Evolutionary conservation across 192 early-diverging fungal genomes (phyloP), one percentile per base, ranked within the genome.

Genomic region (Neocallimastix lanati): DNA sequence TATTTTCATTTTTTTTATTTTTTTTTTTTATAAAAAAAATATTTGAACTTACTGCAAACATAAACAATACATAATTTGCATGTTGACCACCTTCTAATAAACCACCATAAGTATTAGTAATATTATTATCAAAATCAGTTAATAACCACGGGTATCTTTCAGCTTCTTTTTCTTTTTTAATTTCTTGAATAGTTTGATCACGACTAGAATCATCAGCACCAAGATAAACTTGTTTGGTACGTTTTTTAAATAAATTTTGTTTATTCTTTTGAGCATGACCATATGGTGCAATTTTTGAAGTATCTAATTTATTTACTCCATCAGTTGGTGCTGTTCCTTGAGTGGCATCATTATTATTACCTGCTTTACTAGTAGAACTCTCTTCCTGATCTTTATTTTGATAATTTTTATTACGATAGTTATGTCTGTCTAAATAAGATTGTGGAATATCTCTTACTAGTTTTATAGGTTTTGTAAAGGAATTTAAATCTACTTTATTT

Each of bases 111-210:
- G 88, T 91, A 84, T 88, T 93, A 25, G 84, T 85, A 79, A 93
- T 90, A 28, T 86, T 84, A 33, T 87, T 86, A 77, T 92, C 92
- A 79, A 90, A 92, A 36, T 94, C 93, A 78, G 93, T 92, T 0
- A 94, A 82, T 1, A 94, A 86, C 92, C 92, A 94, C 2, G 92
- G 92, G 40, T 88, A 83, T 18, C 89, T 86, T 85, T 94, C 93
- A 82, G 92, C 90, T 76, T 92, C 91, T 40, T 90, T 90, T 76
- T 93, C 80, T 29, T 91, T 86, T 67, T 67, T 67, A 67, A 67
- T 67, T 67, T 67, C 50, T 67, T 67, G 50, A 67, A 67, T 67
- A n/a, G 50, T 67, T n/a, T 67, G 25, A n/a, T 67, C 50, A 28
- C 92, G 90, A 78, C 87, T 88, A 28, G 92, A 89, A 81, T 93